These are phyloP conservation scores for Panicum hallii DNA, from an alignment of 202 grass and related monocot species.

Conservation along the genomic window DNA sequence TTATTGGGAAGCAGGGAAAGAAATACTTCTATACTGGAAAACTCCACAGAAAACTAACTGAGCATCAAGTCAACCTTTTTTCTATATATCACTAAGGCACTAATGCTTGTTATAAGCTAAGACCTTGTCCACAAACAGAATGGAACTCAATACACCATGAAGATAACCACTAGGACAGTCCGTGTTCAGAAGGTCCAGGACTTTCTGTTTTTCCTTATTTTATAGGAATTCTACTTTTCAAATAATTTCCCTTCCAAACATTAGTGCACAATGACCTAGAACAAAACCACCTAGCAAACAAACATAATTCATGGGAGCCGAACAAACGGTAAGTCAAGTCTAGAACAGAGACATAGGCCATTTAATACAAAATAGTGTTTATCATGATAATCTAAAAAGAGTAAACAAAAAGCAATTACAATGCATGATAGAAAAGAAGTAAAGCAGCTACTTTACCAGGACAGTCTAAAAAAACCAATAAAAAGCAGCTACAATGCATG, in stretches of 20 bases:
- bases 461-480: conserved; percentile 8
- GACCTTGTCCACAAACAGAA: conserved; percentile 8
- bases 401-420: background rate
- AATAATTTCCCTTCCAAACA: background rate
- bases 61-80: conserved; percentile 8
- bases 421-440: background rate
- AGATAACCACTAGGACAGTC: background rate
- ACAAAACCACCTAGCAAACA: background rate
- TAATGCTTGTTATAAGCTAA: background rate
- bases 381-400: conserved; percentile 1
- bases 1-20: background rate
- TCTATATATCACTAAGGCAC: background rate
- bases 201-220: background rate
- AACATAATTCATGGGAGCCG: background rate
- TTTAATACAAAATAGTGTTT: background rate
- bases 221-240: background rate
- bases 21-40: background rate
- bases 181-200: background rate
- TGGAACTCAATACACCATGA: background rate
- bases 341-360: background rate
- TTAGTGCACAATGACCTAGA: background rate
- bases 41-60: background rate
- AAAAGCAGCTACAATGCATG: conserved; percentile 5
- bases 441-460: background rate
- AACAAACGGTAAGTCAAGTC: background rate